phyloP scores from a whole-genome alignment of 306 rosid genomes.

The Medicago arabica region DNA sequence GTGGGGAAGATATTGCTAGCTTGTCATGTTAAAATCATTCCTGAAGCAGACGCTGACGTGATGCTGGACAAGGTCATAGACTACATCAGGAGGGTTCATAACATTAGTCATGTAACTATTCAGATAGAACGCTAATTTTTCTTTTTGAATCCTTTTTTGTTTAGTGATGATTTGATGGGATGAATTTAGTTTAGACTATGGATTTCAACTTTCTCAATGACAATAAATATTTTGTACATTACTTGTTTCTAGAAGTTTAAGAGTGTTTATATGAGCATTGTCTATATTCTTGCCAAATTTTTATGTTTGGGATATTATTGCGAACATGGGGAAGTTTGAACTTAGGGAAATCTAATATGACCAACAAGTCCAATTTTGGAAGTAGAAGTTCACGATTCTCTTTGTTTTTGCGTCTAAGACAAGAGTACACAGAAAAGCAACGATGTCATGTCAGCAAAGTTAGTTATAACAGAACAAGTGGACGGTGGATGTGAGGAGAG shows the following conservation, averaged over 20 bases:
- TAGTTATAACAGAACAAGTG: no score
- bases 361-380: no score
- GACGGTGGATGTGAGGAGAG: no score
- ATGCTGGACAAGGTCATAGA: slow-evolving; percentile 68
- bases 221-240: background rate
- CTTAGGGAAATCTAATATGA: no score
- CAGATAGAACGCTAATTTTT: slow-evolving; percentile 68
- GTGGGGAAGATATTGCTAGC: slow-evolving; percentile 77
- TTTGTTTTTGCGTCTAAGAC: no score
- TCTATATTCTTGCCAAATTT: background rate
- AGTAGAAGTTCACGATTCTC: no score
- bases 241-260: background rate
- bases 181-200: slow-evolving; percentile 32
- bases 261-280: background rate
- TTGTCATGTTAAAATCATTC: slow-evolving; percentile 75
- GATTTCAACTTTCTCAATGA: background rate
- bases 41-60: slow-evolving; percentile 71
- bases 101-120: slow-evolving; percentile 77
- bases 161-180: slow-evolving; percentile 30
- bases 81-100: slow-evolving; percentile 72
- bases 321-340: no score
- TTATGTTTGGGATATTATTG: background rate
- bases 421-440: no score
- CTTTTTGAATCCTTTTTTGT: background rate
- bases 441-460: no score